Conservation (phyloP, 129 eudicot genomes). For the Deinandra increscens region DNA sequence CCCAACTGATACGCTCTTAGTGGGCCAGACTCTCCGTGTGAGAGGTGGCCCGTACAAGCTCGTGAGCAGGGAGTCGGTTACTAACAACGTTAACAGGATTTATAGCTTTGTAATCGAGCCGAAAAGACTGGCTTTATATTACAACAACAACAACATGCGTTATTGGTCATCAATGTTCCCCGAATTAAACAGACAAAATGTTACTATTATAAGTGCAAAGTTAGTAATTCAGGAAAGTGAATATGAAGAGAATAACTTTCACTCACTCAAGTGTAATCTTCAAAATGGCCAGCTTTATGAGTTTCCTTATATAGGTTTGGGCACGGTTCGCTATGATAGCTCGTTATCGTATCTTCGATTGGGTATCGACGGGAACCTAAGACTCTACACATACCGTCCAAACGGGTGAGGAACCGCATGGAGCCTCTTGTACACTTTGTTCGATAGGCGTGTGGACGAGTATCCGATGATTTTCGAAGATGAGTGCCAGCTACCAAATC, state of each 20-base stretch:
- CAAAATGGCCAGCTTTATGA: not conserved
- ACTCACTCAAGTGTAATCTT: not conserved
- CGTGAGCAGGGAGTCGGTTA: slow-evolving; percentile 42
- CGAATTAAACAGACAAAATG: slow-evolving; percentile 9
- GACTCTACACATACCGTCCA: slow-evolving; percentile 38
- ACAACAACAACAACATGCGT: slow-evolving; percentile 29
- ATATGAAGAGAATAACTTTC: slow-evolving; percentile 17
- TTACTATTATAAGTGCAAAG: slow-evolving; percentile 8
- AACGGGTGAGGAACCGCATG: slow-evolving; percentile 32
- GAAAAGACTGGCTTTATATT: slow-evolving; percentile 32
- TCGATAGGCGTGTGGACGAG: slow-evolving; percentile 7
- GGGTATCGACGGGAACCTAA: slow-evolving; percentile 53
- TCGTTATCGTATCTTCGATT: slow-evolving; percentile 47
- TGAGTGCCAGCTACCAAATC: slow-evolving; percentile 54
- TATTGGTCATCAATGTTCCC: slow-evolving; percentile 29
- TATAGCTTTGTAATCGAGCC: slow-evolving; percentile 43
- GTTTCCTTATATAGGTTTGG: not conserved
- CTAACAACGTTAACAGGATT: slow-evolving; percentile 34
- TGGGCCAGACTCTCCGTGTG: slow-evolving; percentile 38
- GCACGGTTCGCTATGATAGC: slow-evolving; percentile 33
- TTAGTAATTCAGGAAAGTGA: slow-evolving; percentile 12
- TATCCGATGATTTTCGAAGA: not conserved
- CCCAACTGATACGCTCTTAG: slow-evolving; percentile 48
- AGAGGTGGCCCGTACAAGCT: slow-evolving; percentile 32
- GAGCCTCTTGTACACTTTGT: slow-evolving; percentile 39